Evolutionary conservation across 805 yeast species (phyloP), one percentile per base, ranked within the genome.

Genomic region (Metschnikowia borealis): DNA sequence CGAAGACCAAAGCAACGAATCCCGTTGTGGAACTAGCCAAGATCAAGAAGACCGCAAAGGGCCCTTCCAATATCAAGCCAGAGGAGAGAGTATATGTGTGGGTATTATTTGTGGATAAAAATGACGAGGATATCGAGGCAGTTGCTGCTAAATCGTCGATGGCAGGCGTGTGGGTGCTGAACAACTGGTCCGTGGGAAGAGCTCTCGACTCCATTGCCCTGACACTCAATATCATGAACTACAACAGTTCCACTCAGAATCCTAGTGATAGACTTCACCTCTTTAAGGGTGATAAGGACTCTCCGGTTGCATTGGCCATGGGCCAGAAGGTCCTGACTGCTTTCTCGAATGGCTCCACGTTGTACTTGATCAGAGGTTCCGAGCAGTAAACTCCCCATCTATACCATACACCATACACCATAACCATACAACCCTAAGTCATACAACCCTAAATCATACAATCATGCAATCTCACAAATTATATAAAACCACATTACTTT

Each of bases 141-240:
- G 60, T 69, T 15, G 61, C 68, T 48, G 56, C 60, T 6, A 66
- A 61, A 8, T 59, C 59, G 31, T 67, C 62, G 46, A 52, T 66
- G 36, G 61, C 59, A 17, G 69, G 77, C 0, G 59, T 81, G 17
- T 83, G 60, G 61, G 74, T 82, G 13, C 79, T 80, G 15, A 78
- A 74, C 50, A 65, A 72, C 29, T 82, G 86, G 85, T 79, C 83
- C 0, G 75, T 81, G 32, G 88, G 88, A 1, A 65, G 82, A 48
- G 75, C 81, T 15, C 61, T 83, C 33, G 88, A 83, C 61, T 70
- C 73, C 21, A 71, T 78, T 6, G 76, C 85, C 7, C 77, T 73
- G 29, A 59, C 67, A 36, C 62, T 81, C 50, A 72, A 68, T 48
- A 74, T 83, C 13, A 65, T 65, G 46, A 83, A 83, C 61, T 62